Base-by-base conservation (phyloP, 176 grass and related monocot species). In the Zea luxurians region DNA sequence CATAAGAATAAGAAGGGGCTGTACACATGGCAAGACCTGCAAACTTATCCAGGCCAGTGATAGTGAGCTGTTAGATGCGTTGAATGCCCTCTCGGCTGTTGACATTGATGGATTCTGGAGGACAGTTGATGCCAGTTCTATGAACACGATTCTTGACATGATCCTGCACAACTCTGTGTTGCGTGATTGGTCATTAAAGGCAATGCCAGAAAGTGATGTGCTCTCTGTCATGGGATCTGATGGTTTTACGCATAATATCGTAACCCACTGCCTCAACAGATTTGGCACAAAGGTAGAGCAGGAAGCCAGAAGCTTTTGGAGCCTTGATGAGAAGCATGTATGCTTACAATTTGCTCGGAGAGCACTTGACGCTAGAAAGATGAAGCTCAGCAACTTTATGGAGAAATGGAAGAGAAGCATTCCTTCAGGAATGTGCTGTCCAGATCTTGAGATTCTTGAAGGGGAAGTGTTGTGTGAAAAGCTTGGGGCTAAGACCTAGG, bases 101-200 rank as follows among this genome's bases (percentile, higher is more conserved):
- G 88, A 98, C 78, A 88, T 94, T 20, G 82, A 94, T 83, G 92
- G 96, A 34, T 94, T 89, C 72, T 98, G 91, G 96, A 90, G 92
- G 87, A 90, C 88, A 10, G 81, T 90, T 7, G 78, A 92, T 79
- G 69, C 49, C 41, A 76, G 49, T 82, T 89, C 80, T 21, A 61
- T 85, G 61, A 90, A 89, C 77, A 89, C 82, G 4, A 71, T 98
- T 62, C 74, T 98, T 64, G 87, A 89, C 71, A 90, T 94, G 95
- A 77, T 98, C 65, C 81, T 98, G 34, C 79, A 89, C 67, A 98
- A 94, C 76, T 87, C 89, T 0, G 85, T 94, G 48, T 85, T 98
- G 91, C 91, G 94, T 13, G 95, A 90, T 17, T 98, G 95, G 95
- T 71, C 61, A 11, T 48, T 90, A 72, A 88, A 89, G 85, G 68